Evolutionary conservation across 805 yeast genomes (phyloP).

Genomic region (Pichia deserticola): DNA sequence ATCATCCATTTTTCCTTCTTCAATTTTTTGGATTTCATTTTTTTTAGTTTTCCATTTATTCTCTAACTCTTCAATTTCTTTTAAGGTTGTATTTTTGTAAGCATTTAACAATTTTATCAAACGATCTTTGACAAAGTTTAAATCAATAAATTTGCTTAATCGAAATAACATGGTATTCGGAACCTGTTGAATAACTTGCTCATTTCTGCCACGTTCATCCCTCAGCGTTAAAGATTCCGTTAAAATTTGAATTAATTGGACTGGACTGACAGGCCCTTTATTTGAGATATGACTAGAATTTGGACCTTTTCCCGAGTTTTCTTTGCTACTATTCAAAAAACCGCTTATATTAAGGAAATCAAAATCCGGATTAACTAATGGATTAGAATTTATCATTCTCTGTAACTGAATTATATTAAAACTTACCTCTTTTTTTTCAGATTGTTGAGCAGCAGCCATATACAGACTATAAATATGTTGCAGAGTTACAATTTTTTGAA

Average conservation of each 20-base stretch:
- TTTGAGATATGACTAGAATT: neutral
- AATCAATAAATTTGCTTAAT: slow-evolving; percentile 25
- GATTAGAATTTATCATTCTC: slow-evolving; percentile 31
- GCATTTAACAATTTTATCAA: slow-evolving; percentile 26
- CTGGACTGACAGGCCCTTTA: slow-evolving; percentile 21
- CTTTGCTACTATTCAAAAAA: slow-evolving; percentile 18
- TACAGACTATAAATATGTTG: slow-evolving; percentile 31
- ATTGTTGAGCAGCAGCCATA: slow-evolving; percentile 28
- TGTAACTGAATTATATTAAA: slow-evolving; percentile 31
- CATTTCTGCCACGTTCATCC: slow-evolving; percentile 20
- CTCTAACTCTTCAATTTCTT: slow-evolving; percentile 34
- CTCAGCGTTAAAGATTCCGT: slow-evolving; percentile 29
- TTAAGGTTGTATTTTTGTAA: slow-evolving; percentile 27
- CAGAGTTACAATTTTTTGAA: slow-evolving; percentile 31
- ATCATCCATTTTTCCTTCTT: slow-evolving; percentile 34
- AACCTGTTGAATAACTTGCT: slow-evolving; percentile 26
- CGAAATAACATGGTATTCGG: slow-evolving; percentile 29
- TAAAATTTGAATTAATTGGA: slow-evolving; percentile 31
- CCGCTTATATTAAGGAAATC: slow-evolving; percentile 27
- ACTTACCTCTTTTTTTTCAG: slow-evolving; percentile 28
- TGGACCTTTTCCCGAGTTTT: neutral
- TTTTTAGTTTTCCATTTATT: slow-evolving; percentile 28
- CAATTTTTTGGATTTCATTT: slow-evolving; percentile 34
- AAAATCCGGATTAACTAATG: slow-evolving; percentile 29
- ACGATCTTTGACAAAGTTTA: slow-evolving; percentile 28